Evolutionary conservation across 805 yeast species (phyloP), one percentile per base, ranked within the genome.

Genomic region (Ogataea degrootiae): DNA sequence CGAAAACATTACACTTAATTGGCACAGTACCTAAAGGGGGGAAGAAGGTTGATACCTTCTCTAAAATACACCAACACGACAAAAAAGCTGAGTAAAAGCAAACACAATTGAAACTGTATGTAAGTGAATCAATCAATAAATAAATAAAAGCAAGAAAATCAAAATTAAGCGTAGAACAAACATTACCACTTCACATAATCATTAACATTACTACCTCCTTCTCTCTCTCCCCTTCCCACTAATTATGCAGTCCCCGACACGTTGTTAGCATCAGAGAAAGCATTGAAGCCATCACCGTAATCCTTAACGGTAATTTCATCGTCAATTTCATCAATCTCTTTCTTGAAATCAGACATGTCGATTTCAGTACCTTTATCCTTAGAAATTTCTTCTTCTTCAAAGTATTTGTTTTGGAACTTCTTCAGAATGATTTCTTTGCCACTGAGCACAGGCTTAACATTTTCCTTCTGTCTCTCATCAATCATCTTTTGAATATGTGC

Each of bases 341-440:
- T 71, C 62, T 78, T 76, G 67, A 79, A 79, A 58, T 73, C 74
- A 23, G 81, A 69, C 69, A 79, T 76, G 61, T 83, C 87, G 68
- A 76, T 73, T 51, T 71, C 78, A 21, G 74, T 75, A 42, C 77
- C 76, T 42, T 66, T 70, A 42, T 74, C 79, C 29, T 61, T 66
- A 21, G 61, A 60, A n/a, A 68, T 71, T 44, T 77, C 81, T 46
- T 75, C 79, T 55, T 79, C 84, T 44, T 71, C 62, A 61, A 73
- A 77, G 64, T 68, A 77, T 58, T 77, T 78, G 62, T 79, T 79
- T 43, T 77, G 67, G 63, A 74, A 82, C 66, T 79, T 76, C 67
- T 78, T 77, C 66, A 79, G 70, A 42, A 87, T 75, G 44, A 84
- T 69, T 65, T 87, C 91, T 63, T 76, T 80, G 55, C 96, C 96